These are phyloP conservation scores for Simmondsia chinensis DNA, from an alignment of 148 eudicot genomes.

Conservation along the genomic window DNA sequence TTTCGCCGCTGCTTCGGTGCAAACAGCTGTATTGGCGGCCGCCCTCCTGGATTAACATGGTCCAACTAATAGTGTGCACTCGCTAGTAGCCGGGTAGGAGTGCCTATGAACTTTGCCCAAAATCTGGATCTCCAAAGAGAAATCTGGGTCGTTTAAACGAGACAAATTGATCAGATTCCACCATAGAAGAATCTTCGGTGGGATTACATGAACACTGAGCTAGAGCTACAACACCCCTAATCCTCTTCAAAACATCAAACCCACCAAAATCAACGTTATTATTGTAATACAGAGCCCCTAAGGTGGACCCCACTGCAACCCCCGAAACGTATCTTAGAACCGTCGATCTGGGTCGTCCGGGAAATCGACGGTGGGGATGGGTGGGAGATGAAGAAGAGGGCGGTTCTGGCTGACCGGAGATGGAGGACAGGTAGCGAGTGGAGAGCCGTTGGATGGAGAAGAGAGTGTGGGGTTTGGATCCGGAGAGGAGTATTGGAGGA, in stretches of 20 bases:
- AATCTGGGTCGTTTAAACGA: conserved; percentile 18
- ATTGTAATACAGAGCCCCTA: conserved; percentile 22
- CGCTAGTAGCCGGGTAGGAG: too few species aligned
- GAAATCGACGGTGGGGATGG: too few species aligned
- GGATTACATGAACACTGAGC: not conserved
- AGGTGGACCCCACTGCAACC: conserved; percentile 25
- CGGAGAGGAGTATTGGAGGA: too few species aligned
- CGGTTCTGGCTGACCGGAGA: conserved; percentile 3
- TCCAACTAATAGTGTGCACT: too few species aligned
- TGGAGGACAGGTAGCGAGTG: conserved; percentile 17
- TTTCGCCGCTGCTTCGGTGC: too few species aligned
- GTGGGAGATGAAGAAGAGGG: conserved; percentile 1
- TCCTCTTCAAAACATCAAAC: not conserved
- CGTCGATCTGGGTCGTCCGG: conserved; percentile 12
- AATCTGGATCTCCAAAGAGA: conserved; percentile 28
- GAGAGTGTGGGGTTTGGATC: too few species aligned
- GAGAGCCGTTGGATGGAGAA: conserved; percentile 8
- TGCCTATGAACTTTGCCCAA: too few species aligned
- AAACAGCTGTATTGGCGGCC: too few species aligned
- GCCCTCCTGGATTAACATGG: too few species aligned
- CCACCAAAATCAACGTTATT: not conserved
- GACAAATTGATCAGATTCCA: conserved; percentile 10
- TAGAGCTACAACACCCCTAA: not conserved
- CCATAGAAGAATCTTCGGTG: conserved; percentile 3
- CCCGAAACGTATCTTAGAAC: conserved; percentile 34